Evolutionary conservation across 768 basidiomycete genomes (phyloP).

Genomic region (Mycena sanguinolenta): DNA sequence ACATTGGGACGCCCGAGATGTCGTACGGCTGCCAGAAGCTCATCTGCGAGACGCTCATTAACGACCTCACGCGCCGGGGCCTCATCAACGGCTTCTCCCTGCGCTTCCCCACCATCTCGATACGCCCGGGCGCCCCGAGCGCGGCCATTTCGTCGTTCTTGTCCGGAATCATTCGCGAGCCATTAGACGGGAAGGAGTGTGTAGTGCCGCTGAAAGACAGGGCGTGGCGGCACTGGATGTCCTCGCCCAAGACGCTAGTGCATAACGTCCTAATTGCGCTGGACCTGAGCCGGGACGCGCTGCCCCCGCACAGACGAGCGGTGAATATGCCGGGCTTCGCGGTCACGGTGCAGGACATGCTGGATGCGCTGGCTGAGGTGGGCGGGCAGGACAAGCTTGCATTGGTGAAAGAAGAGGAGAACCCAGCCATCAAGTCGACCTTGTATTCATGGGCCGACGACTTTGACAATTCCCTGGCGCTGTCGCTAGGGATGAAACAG

Average conservation of each 20-base stretch:
- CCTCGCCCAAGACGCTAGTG: constrained; percentile 17
- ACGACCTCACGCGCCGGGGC: constrained; percentile 13
- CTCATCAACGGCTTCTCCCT: constrained; percentile 8
- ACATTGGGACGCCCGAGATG: constrained; percentile 8
- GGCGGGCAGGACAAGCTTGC: constrained; percentile 15
- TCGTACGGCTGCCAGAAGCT: constrained; percentile 21
- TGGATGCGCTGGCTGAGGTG: constrained; percentile 12
- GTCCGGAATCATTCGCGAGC: constrained; percentile 23
- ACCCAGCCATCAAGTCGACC: constrained; percentile 9
- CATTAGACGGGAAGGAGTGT: constrained; percentile 10
- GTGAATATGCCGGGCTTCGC: constrained; percentile 21
- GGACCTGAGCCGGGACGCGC: constrained; percentile 11
- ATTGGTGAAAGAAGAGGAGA: constrained; percentile 17
- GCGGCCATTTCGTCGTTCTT: constrained; percentile 14
- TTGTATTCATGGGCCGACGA: constrained; percentile 14
- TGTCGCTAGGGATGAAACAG: constrained; percentile 9
- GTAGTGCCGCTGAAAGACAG: constrained; percentile 11
- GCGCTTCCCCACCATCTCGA: constrained; percentile 14
- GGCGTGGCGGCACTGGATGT: constrained; percentile 8
- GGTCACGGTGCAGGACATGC: constrained; percentile 17
- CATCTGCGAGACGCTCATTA: constrained; percentile 16
- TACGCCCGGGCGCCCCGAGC: constrained; percentile 13
- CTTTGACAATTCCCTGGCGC: constrained; percentile 14
- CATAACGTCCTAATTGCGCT: constrained; percentile 7
- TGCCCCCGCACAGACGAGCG: constrained; percentile 3